These are phyloP conservation scores for Podaxis sp. DNA, from an alignment of 768 basidiomycete genomes.

Conservation along the genomic window DNA sequence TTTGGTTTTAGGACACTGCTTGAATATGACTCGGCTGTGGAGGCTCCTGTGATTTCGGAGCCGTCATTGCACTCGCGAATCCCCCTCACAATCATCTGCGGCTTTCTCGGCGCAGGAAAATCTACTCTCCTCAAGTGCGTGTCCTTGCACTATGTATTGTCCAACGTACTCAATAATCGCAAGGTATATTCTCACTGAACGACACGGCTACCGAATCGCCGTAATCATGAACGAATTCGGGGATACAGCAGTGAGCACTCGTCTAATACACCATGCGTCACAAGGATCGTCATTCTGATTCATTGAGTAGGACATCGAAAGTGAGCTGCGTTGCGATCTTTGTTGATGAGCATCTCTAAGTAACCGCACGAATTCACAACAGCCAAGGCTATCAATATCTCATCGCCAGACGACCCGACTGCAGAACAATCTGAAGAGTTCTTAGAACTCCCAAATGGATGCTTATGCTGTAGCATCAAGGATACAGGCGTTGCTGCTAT, in stretches of 20 bases:
- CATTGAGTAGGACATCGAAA: slow-evolving; percentile 78
- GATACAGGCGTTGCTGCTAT: slow-evolving; percentile 93
- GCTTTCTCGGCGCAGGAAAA: slow-evolving; percentile 94
- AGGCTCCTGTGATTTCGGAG: background rate
- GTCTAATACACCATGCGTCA: background rate
- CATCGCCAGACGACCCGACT: slow-evolving; percentile 61
- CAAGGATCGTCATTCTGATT: slow-evolving; percentile 17
- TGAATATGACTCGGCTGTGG: slow-evolving; percentile 11
- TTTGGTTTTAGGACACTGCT: slow-evolving; percentile 16
- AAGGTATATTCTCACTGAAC: slow-evolving; percentile 86
- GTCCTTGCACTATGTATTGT: background rate
- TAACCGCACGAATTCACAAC: slow-evolving; percentile 10
- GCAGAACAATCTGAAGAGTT: slow-evolving; percentile 78
- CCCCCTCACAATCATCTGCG: slow-evolving; percentile 92
- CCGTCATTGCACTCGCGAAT: slow-evolving; percentile 36
- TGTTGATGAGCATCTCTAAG: background rate
- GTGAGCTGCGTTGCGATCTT: slow-evolving; percentile 38
- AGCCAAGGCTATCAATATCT: slow-evolving; percentile 88
- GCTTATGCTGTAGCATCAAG: slow-evolving; percentile 98
- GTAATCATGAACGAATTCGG: slow-evolving; percentile 99
- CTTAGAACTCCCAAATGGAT: slow-evolving; percentile 93
- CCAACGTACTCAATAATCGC: background rate
- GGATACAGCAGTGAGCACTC: slow-evolving; percentile 78
- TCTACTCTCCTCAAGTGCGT: slow-evolving; percentile 83
- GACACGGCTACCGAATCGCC: slow-evolving; percentile 94